phyloP scores from a whole-genome alignment of 2,329 filamentous ascomycete species.

The Monilinia polystroma region DNA sequence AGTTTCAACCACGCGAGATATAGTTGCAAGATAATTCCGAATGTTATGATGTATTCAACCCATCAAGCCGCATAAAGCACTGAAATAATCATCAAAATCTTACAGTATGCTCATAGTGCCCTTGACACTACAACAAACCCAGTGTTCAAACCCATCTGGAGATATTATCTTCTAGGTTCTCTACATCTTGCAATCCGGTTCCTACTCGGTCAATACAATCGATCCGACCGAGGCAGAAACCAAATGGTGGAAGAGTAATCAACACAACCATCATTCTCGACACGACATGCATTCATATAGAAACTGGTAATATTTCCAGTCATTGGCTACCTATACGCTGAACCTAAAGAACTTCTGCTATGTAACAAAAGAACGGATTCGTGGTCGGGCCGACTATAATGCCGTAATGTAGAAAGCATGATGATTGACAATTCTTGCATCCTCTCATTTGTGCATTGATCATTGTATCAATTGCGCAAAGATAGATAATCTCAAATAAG shows the following conservation, averaged over 20 bases:
- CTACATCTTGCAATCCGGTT: neutral
- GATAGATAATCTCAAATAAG: neutral
- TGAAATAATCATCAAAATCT: neutral
- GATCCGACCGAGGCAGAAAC: neutral
- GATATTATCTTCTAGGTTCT: neutral
- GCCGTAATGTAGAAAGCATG: neutral
- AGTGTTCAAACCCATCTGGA: neutral
- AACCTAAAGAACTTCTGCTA: neutral
- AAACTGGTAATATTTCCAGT: neutral
- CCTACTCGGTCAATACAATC: neutral
- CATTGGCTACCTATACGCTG: conserved; percentile 9
- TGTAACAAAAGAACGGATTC: neutral
- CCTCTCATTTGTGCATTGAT: neutral
- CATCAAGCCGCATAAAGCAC: neutral
- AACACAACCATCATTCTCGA: neutral
- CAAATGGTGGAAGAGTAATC: neutral
- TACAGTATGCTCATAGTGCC: too few relatives aligned
- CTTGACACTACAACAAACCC: neutral
- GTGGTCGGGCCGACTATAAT: conserved; percentile 11
- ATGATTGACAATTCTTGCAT: neutral
- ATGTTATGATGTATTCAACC: neutral
- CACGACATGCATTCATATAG: neutral
- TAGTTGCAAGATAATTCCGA: neutral
- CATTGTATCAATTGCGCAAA: neutral
- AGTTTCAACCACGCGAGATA: neutral